Base-by-base conservation (phyloP, 805 yeast species). In the Candida boidinii region DNA sequence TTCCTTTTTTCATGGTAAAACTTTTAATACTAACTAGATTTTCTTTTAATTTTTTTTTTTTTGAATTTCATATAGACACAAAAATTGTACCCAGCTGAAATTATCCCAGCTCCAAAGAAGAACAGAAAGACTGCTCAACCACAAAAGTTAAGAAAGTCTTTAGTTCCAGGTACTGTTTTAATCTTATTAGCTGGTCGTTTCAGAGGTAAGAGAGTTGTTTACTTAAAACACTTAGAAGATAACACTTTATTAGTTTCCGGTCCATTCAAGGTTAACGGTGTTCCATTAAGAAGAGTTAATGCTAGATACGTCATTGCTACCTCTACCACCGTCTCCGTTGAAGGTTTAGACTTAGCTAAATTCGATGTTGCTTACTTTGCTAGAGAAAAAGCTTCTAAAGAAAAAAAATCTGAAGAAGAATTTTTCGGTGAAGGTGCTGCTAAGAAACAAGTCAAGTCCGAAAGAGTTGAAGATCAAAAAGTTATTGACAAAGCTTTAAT, bases 171-270 rank as follows among this genome's bases (percentile, higher is more conserved):
- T 67, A 83, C 96, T 61, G 96, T 90, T 53, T 76, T 92, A 65
- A 90, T 90, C 68, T 73, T 90, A 66, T 79, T 90, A 64, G 96
- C 97, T 59, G 98, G 98, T 66, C 86, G 96, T 72, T 90, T 87
- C 94, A 85, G 98, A 73, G 98, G 98, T 68, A 92, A 90, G 85
- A 88, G 97, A 75, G 98, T 92, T 57, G 97, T 90, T 49, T 83
- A 82, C 82, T 80, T 90, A 67, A 90, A 90, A 81, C 71, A 81
- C 68, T 78, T 92, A 63, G 95, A 87, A 73, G 97, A 92, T 79
- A 85, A 86, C 86, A 90, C 96, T 48, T 74, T 90, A 58, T 82
- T 90, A 62, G 95, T 90, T 46, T 72, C 96, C 43, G 98, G 98
- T 66, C 98, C 98, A 59, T 92, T 90, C 95, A 90, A 92, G 79